Conservation (phyloP, 345 rosid genomes). For the Brassica incana region DNA sequence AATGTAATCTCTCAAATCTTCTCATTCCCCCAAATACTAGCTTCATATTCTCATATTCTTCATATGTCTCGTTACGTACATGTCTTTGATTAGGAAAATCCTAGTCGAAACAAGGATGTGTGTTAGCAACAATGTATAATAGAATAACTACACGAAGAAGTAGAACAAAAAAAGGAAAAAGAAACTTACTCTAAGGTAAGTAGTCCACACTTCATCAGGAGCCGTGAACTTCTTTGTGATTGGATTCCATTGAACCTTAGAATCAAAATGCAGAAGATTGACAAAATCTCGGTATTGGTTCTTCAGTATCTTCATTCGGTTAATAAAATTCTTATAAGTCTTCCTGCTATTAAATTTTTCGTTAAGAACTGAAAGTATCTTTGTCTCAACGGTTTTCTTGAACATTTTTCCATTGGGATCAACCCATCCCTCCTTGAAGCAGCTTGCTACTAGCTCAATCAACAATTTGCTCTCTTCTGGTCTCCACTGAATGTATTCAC, state of each 20-base stretch:
- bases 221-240: constrained; percentile 2
- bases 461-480: constrained; percentile 4
- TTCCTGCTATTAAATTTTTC: not conserved
- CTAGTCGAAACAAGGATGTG: not conserved
- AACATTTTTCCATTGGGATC: constrained; percentile 1
- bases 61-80: constrained; percentile 9
- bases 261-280: constrained; percentile 5
- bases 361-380: constrained; percentile 7
- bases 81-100: constrained; percentile 1
- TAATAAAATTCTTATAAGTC: constrained; percentile 2
- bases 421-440: not conserved
- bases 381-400: constrained; percentile 10
- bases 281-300: constrained; percentile 11
- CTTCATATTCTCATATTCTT: constrained; percentile 21
- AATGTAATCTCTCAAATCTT: not conserved
- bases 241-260: constrained; percentile 4
- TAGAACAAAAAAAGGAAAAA: not conserved
- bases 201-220: constrained; percentile 8
- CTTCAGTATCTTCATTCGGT: constrained; percentile 11
- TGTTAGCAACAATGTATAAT: not conserved
- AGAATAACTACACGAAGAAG: not conserved
- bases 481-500: constrained; percentile 15
- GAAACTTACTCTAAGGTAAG: not conserved
- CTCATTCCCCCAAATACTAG: constrained; percentile 3
- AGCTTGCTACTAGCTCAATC: not conserved